phyloP scores from a whole-genome alignment of 176 grass and related monocot genomes.

The Oryza glaberrima region DNA sequence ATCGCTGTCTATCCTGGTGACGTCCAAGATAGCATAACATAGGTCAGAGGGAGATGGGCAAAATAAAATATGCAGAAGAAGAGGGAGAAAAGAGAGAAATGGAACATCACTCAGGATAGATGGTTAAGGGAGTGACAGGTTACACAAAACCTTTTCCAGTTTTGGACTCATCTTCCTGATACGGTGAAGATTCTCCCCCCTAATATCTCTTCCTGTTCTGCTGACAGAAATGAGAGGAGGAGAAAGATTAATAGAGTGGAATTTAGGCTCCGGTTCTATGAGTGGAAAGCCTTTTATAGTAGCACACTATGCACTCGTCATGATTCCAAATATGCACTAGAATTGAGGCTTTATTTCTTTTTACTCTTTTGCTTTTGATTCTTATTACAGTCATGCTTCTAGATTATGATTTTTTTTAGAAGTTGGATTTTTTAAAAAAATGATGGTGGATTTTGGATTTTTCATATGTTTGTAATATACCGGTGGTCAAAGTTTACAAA shows the following conservation, averaged over 20 bases:
- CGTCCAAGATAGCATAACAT: slow-evolving; percentile 27
- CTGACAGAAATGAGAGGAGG: neutral
- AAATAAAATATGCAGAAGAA: neutral
- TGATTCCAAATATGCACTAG: too few species aligned
- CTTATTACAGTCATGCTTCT: too few species aligned
- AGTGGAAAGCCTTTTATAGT: slow-evolving; percentile 23
- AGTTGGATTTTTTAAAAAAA: too few species aligned
- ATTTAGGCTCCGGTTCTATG: slow-evolving; percentile 9
- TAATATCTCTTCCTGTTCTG: neutral
- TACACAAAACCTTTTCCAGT: slow-evolving; percentile 22
- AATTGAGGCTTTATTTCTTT: neutral
- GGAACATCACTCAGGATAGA: slow-evolving; percentile 23
- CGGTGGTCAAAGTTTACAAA: too few species aligned
- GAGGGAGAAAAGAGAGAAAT: neutral
- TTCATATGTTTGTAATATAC: too few species aligned
- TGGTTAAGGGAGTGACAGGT: slow-evolving; percentile 20
- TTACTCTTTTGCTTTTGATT: neutral
- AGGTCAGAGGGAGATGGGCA: slow-evolving; percentile 17
- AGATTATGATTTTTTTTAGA: too few species aligned
- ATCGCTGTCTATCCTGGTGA: slow-evolving; percentile 43
- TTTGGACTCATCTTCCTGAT: slow-evolving; percentile 30
- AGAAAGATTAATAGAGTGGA: neutral
- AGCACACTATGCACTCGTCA: neutral
- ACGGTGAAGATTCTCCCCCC: slow-evolving; percentile 7
- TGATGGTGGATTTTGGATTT: too few species aligned